Base-by-base conservation (phyloP, 768 basidiomycete species). In the Pleurotus sapidus region DNA sequence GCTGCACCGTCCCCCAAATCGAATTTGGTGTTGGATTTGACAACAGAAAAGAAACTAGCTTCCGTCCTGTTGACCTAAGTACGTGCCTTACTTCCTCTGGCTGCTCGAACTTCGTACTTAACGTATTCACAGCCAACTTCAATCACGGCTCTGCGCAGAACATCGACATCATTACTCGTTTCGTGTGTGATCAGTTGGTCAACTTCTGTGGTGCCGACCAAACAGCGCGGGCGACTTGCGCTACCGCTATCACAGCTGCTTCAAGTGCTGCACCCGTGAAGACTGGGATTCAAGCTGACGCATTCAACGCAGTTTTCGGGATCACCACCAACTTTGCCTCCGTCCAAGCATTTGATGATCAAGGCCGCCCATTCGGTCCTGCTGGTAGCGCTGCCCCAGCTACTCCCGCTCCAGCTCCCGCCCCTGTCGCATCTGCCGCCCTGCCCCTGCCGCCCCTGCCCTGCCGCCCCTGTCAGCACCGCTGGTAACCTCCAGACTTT, bases 61-160 rank as follows among this genome's bases (percentile, higher is more conserved):
- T 84, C 72, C 64, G 77, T 60, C 83, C 84, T 43, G 72, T 69
- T 43, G 76, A 84, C 63, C 62, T 73, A 66, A 67, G 78, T 79
- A 59, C 55, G 69, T 63, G 17, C 8, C 9, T 14, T 40, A 27
- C 24, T 17, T 46, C 45, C 4, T 34, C 24, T n/a, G n/a, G 38
- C 14, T 11, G 23, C 18, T 17, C 37, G 17, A 24, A 12, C 18
- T 20, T 14, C 20, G 23, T 23, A 39, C 49, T 17, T 47, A 20
- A 9, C 46, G 15, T 14, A 39, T 34, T 42, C 9, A 8, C 53
- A 78, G 78, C 66, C 8, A 78, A 77, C 1, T 84, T 71, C 73
- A 76, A 74, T 69, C 84, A 85, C 62, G 82, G 82, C 45, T 84
- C 84, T 11, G 86, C 84, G 20, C 77, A 84, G 63, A 78, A 78